These are phyloP conservation scores for Cercospora zeina DNA, from an alignment of 2,329 filamentous ascomycete genomes.

Conservation along the genomic window DNA sequence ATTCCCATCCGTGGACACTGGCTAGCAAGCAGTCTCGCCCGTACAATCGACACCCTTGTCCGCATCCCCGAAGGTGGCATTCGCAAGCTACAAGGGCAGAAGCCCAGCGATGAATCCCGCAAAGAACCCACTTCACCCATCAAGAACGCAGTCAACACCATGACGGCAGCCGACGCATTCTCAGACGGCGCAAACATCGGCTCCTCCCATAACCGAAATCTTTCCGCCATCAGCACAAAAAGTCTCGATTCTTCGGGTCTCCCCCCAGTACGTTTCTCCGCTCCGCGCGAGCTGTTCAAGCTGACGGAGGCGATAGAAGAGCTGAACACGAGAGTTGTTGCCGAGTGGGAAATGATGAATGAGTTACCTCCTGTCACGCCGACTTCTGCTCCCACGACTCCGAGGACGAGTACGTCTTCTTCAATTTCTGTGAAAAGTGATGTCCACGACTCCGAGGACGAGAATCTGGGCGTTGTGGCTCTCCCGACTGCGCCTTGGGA, in stretches of 20 bases:
- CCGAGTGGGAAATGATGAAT: conserved; percentile 62
- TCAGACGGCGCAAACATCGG: neutral
- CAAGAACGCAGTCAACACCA: conserved; percentile 23
- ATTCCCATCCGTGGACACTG: conserved; percentile 76
- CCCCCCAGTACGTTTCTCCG: conserved; percentile 68
- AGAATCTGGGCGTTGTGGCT: neutral
- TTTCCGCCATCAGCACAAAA: neutral
- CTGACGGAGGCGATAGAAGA: conserved; percentile 78
- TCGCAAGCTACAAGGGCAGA: conserved; percentile 65
- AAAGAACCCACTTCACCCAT: conserved; percentile 9
- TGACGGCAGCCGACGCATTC: conserved; percentile 24
- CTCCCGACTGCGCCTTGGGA: conserved; percentile 53
- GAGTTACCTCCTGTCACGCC: conserved; percentile 40
- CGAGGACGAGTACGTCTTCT: conserved; percentile 4
- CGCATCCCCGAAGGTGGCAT: conserved; percentile 76
- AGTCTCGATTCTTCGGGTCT: conserved; percentile 17
- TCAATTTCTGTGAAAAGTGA: neutral
- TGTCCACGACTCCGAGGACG: conserved; percentile 1
- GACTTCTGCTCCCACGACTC: conserved; percentile 22
- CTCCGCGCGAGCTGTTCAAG: conserved; percentile 83
- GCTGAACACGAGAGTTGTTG: conserved; percentile 58
- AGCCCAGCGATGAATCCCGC: conserved; percentile 42
- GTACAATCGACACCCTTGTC: conserved; percentile 85
- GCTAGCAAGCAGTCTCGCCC: conserved; percentile 78
- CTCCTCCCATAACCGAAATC: neutral